A percentile compares a stretch with the other conserved stretches of the same genome.
Conservation (phyloP, 2,329 filamentous ascomycete species). For the Mariannaea elegans region DNA sequence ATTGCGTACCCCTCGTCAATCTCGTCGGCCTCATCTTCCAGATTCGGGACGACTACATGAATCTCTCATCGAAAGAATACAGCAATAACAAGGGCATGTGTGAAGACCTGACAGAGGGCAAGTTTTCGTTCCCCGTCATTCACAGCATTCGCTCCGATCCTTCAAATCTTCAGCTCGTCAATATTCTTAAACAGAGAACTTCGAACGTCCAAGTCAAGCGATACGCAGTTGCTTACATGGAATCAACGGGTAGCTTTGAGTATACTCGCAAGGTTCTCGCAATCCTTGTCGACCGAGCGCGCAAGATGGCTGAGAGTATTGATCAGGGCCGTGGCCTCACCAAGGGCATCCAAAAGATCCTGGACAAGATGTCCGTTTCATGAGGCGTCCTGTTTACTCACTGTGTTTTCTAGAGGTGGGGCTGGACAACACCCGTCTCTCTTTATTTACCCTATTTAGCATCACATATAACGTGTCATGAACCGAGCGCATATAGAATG, state of each 20-base stretch:
- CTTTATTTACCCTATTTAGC: constrained; percentile 8
- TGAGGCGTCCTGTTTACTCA: constrained; percentile 2
- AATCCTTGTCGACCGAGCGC: constrained; percentile 71
- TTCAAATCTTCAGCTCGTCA: constrained; percentile 81
- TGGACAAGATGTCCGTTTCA: constrained; percentile 69
- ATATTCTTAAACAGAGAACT: constrained; percentile 92
- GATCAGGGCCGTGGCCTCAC: constrained; percentile 68
- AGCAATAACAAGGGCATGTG: constrained; percentile 90
- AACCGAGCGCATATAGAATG: constrained; percentile 38
- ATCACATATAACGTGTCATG: constrained; percentile 34
- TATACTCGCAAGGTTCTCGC: constrained; percentile 78
- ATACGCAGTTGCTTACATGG: constrained; percentile 92
- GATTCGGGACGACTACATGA: constrained; percentile 93
- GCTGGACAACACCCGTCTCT: neutral
- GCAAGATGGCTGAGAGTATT: constrained; percentile 69
- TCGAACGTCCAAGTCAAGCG: constrained; percentile 86
- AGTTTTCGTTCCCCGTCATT: constrained; percentile 96
- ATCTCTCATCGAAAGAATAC: constrained; percentile 80
- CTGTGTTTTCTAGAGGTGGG: neutral
- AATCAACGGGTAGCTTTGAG: constrained; percentile 86
- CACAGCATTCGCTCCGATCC: constrained; percentile 86
- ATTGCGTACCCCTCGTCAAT: constrained; percentile 87
- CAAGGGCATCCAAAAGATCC: constrained; percentile 68
- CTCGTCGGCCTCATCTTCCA: constrained; percentile 87
- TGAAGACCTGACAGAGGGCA: constrained; percentile 95